Evolutionary conservation across 2,329 filamentous ascomycete species (phyloP), one percentile per base, ranked within the genome.

Genomic region (Aureobasidium pullulans): DNA sequence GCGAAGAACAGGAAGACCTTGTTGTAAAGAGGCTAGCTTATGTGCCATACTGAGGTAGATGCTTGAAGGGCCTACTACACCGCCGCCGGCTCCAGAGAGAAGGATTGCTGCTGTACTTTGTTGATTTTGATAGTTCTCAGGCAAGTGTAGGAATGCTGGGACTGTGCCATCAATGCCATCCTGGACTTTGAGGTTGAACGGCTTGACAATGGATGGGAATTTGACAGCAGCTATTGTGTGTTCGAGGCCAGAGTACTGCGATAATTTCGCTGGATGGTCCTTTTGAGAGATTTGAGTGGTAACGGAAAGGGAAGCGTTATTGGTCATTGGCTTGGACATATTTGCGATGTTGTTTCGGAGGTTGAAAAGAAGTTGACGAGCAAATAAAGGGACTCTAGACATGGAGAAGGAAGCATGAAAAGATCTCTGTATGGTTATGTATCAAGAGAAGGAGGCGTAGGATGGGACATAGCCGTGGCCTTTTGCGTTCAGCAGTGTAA

Each of bases 21-120:
- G 60, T n/a, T 68, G 59, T 19, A 77, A 59, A 28, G 65, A 68
- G 23, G 73, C 70, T 11, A 77, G 64, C 63, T 77, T 78, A 58
- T 74, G 69, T 15, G 69, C 74, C 1, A 76, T 68, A 0, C 70
- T 72, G 5, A 76, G 68, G 62, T 77, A 77, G 15, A 72, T 73
- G 61, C 69, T 71, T 5, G 67, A 71, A 2, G 76, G 75, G 1
- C 74, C 74, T n/a, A 67, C 70, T 11, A 74, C 68, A n/a, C 72
- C 72, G 44, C 73, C 72, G 1, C 72, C 70, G 16, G 73, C 67
- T 1, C 73, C 74, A 0, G 70, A 71, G 1, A 79, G 66, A 3
- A 73, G 49, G 0, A 75, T 76, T 2, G 75, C 74, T 0, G 73
- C 70, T 3, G 75, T 77, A 60, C 75, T 31, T 15, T 56, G 39